Evolutionary conservation across 257 asterid genomes (phyloP), one percentile per base, ranked within the genome.

Genomic region (Gynochthodes officinalis): DNA sequence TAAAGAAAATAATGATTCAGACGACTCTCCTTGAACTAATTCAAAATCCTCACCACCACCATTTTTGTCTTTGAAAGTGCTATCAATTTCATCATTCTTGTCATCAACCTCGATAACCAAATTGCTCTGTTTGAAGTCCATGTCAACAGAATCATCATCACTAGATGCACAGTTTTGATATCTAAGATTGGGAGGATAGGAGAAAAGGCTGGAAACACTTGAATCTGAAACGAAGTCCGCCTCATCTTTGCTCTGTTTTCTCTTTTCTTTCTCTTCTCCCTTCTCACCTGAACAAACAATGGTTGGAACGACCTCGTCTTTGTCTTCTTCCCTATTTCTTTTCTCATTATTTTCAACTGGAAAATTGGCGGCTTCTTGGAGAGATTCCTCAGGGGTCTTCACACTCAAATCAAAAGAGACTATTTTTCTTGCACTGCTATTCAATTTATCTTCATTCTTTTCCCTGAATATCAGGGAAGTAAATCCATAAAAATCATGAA

Each of bases 1-100:
- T 54, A 79, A n/a, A 4, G 83, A 79, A 68, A 79, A 79, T 23
- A 79, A 64, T 6, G 82, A 78, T 21, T 74, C 79, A 12, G 83
- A 79, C 9, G 74, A 64, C 19, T 79, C 83, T 75, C 64, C 77
- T 63, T 74, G 71, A 44, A 53, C 44, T n/a, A 28, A 16, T 6
- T n/a, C 65, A 21, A 2, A 9, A 30, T 61, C 46, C 35, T 37
- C 27, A 37, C 19, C 21, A 13, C 21, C 37, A 50, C 40, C 48
- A 48, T 77, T 61, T 28, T 74, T 32, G 27, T 32, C 67, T 43
- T 65, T 43, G 37, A 10, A 13, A 32, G 21, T 32, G 78, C 65
- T 55, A 40, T 39, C 78, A 30, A 64, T 11, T 37, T 30, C 77
- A 27, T 40, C 71, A 52, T 57, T 57, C 57, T 52, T 28, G 16